Percentiles rank a stretch among this genome's conserved stretches.
phyloP scores from a whole-genome alignment of 371 early-diverging fungal genomes.

The Mortierella sp. region DNA sequence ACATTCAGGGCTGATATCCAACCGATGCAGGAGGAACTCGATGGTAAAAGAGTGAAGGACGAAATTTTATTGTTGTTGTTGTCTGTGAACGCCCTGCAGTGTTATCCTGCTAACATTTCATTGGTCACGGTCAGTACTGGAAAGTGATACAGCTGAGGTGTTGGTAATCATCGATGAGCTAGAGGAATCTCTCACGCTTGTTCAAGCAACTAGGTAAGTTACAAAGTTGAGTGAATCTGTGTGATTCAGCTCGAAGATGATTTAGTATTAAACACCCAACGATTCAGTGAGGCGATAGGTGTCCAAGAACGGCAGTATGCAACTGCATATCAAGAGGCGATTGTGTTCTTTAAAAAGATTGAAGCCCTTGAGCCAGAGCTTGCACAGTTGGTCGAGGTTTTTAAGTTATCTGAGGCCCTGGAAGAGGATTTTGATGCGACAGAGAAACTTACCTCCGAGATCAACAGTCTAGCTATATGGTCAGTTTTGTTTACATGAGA shows the following conservation, averaged over 20 bases:
- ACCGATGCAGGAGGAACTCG: constrained; percentile 39
- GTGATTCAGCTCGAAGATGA: not conserved
- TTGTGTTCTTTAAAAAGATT: constrained; percentile 31
- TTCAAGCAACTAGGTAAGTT: constrained; percentile 39
- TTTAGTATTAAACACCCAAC: not conserved
- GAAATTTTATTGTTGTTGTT: not conserved
- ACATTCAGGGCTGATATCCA: constrained; percentile 37
- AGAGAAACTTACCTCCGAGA: constrained; percentile 39
- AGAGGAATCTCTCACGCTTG: constrained; percentile 50
- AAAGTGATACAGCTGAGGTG: constrained; percentile 53
- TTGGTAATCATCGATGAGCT: constrained; percentile 53
- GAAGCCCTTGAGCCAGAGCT: constrained; percentile 42
- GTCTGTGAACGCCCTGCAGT: not conserved
- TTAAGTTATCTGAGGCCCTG: constrained; percentile 19
- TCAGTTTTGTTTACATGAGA: not conserved
- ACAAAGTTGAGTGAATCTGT: not conserved
- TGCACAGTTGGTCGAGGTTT: constrained; percentile 17
- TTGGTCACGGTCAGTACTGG: constrained; percentile 36
- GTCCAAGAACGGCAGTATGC: constrained; percentile 43
- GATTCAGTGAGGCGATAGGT: constrained; percentile 38
- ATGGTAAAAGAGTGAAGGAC: constrained; percentile 10
- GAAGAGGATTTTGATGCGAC: constrained; percentile 31
- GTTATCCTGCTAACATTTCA: not conserved
- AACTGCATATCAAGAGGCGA: constrained; percentile 48
- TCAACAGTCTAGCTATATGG: constrained; percentile 47